Evolutionary conservation across 139 green algal genomes (phyloP), one percentile per base, ranked within the genome.

Genomic region (Chlorella sp.): DNA sequence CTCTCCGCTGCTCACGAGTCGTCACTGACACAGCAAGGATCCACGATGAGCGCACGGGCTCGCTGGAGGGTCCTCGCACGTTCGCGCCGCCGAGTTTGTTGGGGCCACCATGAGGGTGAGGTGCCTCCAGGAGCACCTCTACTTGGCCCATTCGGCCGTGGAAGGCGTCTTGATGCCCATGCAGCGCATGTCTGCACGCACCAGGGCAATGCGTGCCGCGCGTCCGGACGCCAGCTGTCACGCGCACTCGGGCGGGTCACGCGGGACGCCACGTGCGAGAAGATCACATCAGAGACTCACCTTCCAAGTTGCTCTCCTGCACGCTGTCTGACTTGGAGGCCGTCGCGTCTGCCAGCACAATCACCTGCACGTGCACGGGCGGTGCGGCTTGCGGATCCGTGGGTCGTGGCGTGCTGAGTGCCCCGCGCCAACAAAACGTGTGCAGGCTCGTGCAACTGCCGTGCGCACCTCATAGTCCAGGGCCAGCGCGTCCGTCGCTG

Each of bases 401-500:
- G 27, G 17, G 5, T 66, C 10, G 27, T 20, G 10, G 26, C 26
- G 5, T 66, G 10, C n/a, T 66, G 60, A 66, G 60, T n/a, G n/a
- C n/a, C n/a, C n/a, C n/a, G n/a, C n/a, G n/a, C n/a, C n/a, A n/a
- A n/a, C n/a, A n/a, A n/a, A n/a, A n/a, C n/a, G n/a, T n/a, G n/a
- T n/a, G n/a, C n/a, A n/a, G 60, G 5, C 10, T 63, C 2, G 36
- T 50, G 61, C 36, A 33, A n/a, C n/a, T n/a, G n/a, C n/a, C n/a
- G n/a, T n/a, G 5, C 59, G 24, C 24, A 74, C 74, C 62, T 65
- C 49, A 51, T 93, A 94, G 69, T 93, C 89, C 26, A 89, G 77
- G 2, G 67, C 74, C 27, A 94, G 35, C 0, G 87, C 87, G 70
- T 94, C 89, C 62, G 88, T 86, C 3, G 87, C 89, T 2, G 89